Evolutionary conservation across 2,329 filamentous ascomycete species (phyloP).

Genomic region (Rhinocladiella mackenziei): DNA sequence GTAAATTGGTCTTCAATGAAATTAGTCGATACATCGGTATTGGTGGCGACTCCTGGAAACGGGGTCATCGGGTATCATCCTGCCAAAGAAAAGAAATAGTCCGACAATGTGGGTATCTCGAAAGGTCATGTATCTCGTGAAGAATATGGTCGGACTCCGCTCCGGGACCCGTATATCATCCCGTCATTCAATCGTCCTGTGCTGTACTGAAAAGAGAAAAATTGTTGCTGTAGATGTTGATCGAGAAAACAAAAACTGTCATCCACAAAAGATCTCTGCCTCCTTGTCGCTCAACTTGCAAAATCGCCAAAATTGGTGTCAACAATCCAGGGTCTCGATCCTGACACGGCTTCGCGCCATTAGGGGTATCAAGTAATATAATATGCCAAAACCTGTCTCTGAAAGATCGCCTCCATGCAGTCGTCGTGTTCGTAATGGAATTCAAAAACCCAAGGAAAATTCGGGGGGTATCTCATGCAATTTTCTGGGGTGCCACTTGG

Average conservation of each 20-base stretch:
- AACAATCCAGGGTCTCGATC: too few species aligned
- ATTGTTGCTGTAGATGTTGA: constrained; percentile 1
- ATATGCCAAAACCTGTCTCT: constrained; percentile 4
- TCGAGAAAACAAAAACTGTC: constrained; percentile 2
- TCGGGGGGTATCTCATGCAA: constrained; percentile 23
- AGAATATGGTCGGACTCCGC: constrained; percentile 14
- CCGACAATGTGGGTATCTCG: constrained; percentile 25
- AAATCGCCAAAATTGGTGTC: constrained; percentile 1
- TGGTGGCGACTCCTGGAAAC: constrained; percentile 9
- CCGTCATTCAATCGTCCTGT: constrained; percentile 21
- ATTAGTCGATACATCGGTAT: constrained; percentile 17
- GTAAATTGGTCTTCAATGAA: constrained; percentile 13
- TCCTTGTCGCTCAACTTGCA: not conserved
- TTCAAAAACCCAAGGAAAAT: constrained; percentile 5
- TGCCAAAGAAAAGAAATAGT: constrained; percentile 11
- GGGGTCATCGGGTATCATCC: constrained; percentile 11
- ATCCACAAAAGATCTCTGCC: constrained; percentile 1
- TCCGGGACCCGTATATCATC: constrained; percentile 24
- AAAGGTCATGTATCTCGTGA: constrained; percentile 29
- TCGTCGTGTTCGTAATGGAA: constrained; percentile 24
- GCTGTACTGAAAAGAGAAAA: constrained; percentile 17
- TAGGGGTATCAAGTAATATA: constrained; percentile 21
- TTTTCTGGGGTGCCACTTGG: constrained; percentile 15
- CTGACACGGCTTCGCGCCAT: constrained; percentile 13
- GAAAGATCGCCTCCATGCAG: constrained; percentile 15